phyloP scores from a whole-genome alignment of 148 eudicot genomes.

The Limonium bicolor region DNA sequence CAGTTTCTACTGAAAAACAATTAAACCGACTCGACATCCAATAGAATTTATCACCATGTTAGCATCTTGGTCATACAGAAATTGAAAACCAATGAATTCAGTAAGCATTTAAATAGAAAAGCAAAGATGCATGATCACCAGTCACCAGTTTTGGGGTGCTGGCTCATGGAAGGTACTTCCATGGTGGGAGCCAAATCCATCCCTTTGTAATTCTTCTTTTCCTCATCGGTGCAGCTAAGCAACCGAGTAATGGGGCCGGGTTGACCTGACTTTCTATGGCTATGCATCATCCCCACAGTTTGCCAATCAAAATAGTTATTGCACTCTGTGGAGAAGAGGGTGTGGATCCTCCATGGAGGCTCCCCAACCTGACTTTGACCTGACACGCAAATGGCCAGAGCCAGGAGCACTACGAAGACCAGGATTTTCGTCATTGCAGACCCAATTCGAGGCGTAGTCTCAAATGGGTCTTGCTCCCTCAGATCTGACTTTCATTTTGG shows the following conservation, averaged over 20 bases:
- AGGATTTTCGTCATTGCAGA: slow-evolving; percentile 21
- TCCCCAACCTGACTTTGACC: slow-evolving; percentile 17
- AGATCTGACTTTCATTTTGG: slow-evolving; percentile 13
- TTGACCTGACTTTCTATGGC: slow-evolving; percentile 62
- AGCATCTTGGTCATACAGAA: too few relatives aligned
- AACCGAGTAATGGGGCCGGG: slow-evolving; percentile 88
- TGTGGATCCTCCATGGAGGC: slow-evolving; percentile 70
- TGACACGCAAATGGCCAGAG: slow-evolving; percentile 13
- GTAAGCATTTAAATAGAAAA: too few relatives aligned
- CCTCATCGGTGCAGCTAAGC: slow-evolving; percentile 89
- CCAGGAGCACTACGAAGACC: slow-evolving; percentile 6
- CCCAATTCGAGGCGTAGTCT: slow-evolving; percentile 4
- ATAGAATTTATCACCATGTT: too few relatives aligned
- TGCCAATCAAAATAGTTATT: slow-evolving; percentile 97
- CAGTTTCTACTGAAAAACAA: neutral
- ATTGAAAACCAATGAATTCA: too few relatives aligned
- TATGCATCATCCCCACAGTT: slow-evolving; percentile 87
- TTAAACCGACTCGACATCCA: too few relatives aligned
- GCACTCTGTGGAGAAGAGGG: slow-evolving; percentile 93
- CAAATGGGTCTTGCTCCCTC: slow-evolving; percentile 4
- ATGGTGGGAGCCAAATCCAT: slow-evolving; percentile 91
- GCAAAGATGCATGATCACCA: slow-evolving; percentile 28
- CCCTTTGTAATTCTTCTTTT: slow-evolving; percentile 54
- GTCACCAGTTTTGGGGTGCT: slow-evolving; percentile 85
- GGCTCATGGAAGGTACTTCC: slow-evolving; percentile 92